phyloP scores from a whole-genome alignment of 2,329 filamentous ascomycete genomes.

The Ceratocystis alfenasii region DNA sequence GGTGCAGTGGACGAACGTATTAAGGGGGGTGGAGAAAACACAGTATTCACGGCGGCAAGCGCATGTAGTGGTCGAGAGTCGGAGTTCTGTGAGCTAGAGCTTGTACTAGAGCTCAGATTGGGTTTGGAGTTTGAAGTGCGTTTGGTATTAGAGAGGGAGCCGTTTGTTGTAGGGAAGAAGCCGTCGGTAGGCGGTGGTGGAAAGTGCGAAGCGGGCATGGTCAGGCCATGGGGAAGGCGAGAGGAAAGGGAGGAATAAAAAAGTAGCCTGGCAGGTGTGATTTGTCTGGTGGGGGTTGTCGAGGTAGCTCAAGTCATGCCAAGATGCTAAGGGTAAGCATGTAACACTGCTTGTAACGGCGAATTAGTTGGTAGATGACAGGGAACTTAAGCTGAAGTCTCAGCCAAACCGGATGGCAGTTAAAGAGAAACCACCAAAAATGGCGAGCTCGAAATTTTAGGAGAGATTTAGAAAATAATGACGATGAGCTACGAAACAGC shows the following conservation, averaged over 20 bases:
- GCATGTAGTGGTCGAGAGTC: conserved; percentile 22
- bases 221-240: neutral
- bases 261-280: neutral
- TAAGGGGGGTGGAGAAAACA: conserved; percentile 7
- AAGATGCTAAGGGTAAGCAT: no score
- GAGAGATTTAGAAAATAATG: no score
- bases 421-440: no score
- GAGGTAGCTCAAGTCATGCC: neutral
- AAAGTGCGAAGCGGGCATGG: neutral
- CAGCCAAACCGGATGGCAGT: no score
- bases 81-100: conserved; percentile 21
- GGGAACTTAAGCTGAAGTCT: no score
- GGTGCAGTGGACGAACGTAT: conserved; percentile 12
- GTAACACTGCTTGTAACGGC: no score
- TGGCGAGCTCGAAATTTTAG: no score
- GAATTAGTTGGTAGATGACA: no score
- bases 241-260: neutral
- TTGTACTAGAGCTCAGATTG: neutral
- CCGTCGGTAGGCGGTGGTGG: conserved; percentile 55
- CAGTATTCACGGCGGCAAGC: conserved; percentile 1
- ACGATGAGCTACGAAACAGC: no score
- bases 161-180: conserved; percentile 42
- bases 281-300: neutral
- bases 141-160: neutral
- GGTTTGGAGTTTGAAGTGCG: neutral